Conservation (phyloP, 2,329 filamentous ascomycete species). For the Sporothrix mexicana region DNA sequence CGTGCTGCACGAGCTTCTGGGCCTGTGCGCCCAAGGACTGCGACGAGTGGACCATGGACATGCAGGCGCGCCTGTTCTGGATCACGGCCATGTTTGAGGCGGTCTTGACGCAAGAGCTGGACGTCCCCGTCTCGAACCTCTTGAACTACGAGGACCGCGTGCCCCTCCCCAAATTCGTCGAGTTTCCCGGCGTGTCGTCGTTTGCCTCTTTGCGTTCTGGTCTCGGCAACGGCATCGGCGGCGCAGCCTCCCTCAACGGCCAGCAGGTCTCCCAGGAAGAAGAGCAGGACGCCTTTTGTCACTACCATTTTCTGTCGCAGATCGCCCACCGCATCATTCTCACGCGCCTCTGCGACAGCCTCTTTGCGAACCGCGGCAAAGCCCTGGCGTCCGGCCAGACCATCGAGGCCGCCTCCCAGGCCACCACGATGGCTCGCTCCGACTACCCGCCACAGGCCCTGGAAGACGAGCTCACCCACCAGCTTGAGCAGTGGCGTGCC, state of each 20-base stretch:
- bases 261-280: slow-evolving; percentile 15
- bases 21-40: slow-evolving; percentile 53
- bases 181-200: slow-evolving; percentile 35
- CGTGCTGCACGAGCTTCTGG: slow-evolving; percentile 55
- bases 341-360: slow-evolving; percentile 57
- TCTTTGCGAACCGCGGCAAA: slow-evolving; percentile 38
- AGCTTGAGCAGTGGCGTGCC: slow-evolving; percentile 60
- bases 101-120: slow-evolving; percentile 60
- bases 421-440: slow-evolving; percentile 32
- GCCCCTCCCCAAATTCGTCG: slow-evolving; percentile 57
- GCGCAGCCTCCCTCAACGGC: neutral
- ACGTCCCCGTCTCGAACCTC: slow-evolving; percentile 57
- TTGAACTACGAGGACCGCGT: slow-evolving; percentile 58
- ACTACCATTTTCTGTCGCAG: slow-evolving; percentile 63
- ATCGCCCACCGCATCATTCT: slow-evolving; percentile 62
- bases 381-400: slow-evolving; percentile 33
- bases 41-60: slow-evolving; percentile 60
- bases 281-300: slow-evolving; percentile 55
- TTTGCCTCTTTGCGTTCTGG: slow-evolving; percentile 24
- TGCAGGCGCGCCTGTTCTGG: slow-evolving; percentile 62
- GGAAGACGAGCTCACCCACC: slow-evolving; percentile 58
- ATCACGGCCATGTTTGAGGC: slow-evolving; percentile 62
- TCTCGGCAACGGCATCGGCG: neutral
- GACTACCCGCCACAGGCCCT: slow-evolving; percentile 55
- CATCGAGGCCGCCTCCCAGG: slow-evolving; percentile 23